Evolutionary conservation across 495 filamentous ascomycete species (phyloP), one percentile per base, ranked within the genome.

Genomic region (Daldinia childiae): DNA sequence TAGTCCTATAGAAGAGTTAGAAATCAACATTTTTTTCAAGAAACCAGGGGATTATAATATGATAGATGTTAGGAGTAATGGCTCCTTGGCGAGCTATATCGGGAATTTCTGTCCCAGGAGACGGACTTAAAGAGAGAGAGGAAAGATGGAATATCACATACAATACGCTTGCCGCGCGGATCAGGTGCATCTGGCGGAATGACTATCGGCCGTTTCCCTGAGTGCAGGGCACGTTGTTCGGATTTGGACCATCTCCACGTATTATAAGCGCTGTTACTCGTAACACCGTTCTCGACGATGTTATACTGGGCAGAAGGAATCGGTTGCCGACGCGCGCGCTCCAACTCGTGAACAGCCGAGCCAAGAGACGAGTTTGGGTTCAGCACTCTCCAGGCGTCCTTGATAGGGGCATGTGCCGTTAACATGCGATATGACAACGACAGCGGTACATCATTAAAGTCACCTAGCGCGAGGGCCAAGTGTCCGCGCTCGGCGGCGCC

Each of bases 381-480:
- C 6, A 95, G 76, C 30, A 89, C 82, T 19, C 89, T 87, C 95
- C 95, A 99, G 17, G 86, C 87, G 73, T 99, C 95, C 15, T 86
- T 82, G 14, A 96, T 92, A 14, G 92, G 90, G 30, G 91, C 89
- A 71, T 94, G 90, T 1, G 89, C 88, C 26, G 88, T 90, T 73
- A 99, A 90, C 64, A 99, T 81, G 50, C 88, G 87, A 75, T 98
- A 93, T n/a, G 93, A 91, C 19, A 97, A 89, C 1, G 93, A 96
- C 4, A 91, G 81, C 14, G 95, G 95, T 15, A 93, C 78, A 91
- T 97, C 97, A 79, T 99, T 98, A 81, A 98, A 97, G 79, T 98
- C 95, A 24, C 95, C 95, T 6, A 96, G 77, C 12, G 88, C 95
- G 17, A 98, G 83, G 6, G 93, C 93, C 6, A 97, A 82, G 77